Percentiles rank a stretch among this genome's conserved stretches.
These are phyloP conservation scores for Melaleuca alternifolia DNA, from an alignment of 345 rosid species.

Conservation along the genomic window DNA sequence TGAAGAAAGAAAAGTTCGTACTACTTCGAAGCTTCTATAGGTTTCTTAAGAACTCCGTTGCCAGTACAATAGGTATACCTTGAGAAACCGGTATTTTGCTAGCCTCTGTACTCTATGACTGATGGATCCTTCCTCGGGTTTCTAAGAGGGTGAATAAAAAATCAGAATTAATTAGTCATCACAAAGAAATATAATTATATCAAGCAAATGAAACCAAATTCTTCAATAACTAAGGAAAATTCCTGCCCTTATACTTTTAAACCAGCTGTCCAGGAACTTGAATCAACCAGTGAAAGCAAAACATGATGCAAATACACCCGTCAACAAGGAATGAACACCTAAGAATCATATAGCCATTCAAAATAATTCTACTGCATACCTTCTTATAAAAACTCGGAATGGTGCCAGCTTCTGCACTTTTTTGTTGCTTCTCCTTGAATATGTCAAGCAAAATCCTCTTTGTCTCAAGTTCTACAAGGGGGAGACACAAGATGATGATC, in stretches of 20 bases:
- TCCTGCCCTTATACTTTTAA: not conserved
- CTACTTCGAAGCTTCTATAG: not conserved
- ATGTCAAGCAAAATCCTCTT: constrained; percentile 98
- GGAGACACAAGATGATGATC: not conserved
- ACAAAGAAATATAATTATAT: not conserved
- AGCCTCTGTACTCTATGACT: constrained; percentile 90
- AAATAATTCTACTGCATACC: constrained; percentile 35
- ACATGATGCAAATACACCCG: not conserved
- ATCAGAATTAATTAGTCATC: not conserved
- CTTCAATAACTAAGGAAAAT: not conserved
- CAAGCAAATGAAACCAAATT: not conserved
- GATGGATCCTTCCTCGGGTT: constrained; percentile 97
- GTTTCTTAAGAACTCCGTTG: not conserved
- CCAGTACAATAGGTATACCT: constrained; percentile 23
- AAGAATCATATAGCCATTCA: not conserved
- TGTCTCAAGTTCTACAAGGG: constrained; percentile 76
- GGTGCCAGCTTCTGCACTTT: constrained; percentile 76
- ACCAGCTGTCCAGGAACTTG: not conserved
- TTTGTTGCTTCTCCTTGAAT: constrained; percentile 93
- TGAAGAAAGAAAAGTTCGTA: not conserved
- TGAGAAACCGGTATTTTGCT: constrained; percentile 88
- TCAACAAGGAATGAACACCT: not conserved
- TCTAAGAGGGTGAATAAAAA: constrained; percentile 34
- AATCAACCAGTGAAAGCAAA: not conserved
- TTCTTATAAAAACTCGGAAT: constrained; percentile 95